Evolutionary conservation across 73 alveolate genomes (phyloP), one percentile per base, ranked within the genome.

Genomic region (Paramecium biaurelia): DNA sequence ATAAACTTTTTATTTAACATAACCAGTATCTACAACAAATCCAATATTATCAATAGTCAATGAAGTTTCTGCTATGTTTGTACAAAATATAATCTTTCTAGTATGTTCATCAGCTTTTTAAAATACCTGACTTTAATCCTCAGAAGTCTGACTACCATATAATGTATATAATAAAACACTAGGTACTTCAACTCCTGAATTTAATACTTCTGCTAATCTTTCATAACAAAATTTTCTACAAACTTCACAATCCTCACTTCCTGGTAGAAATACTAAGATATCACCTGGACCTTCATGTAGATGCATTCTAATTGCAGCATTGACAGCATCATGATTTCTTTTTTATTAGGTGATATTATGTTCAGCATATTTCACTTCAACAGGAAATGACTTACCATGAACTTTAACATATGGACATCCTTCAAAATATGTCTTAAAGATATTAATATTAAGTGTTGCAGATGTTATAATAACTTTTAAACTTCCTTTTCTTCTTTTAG

Each of bases 11-110:
- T 97, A 95, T 87, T 98, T 98, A 70, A 98, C 99, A 68, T 92
- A 96, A 23, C 99, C 99, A 56, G 98, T 94, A 58, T 98, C 99
- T 18, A 97, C 96, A 4, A 98, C 99, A 93, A 85, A 98, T 20
- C 99, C 99, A 70, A 97, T 96, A 15, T 97, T 97, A 70, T 96
- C 98, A 7, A 98, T 98, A 2, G 99, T 98, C 38, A 98, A 86
- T 9, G 99, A 96, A 5, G 99, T 98, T 85, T 98, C 99, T 37
- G 99, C 99, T 10, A 98, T 97, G 92, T 98, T 98, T 23, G 99
- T 98, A 26, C 98, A 97, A 87, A 98, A 98, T 20, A 98, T 96
- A 30, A 97, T 92, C 92, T 98, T 98, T 53, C 99, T 92, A 42
- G 98, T 92, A 42, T 96, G 94, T 41, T 94, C 99, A 26, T 98